Conservation (phyloP, 1,284 basidiomycete genomes). For the Cutaneotrichosporon mucoides region DNA sequence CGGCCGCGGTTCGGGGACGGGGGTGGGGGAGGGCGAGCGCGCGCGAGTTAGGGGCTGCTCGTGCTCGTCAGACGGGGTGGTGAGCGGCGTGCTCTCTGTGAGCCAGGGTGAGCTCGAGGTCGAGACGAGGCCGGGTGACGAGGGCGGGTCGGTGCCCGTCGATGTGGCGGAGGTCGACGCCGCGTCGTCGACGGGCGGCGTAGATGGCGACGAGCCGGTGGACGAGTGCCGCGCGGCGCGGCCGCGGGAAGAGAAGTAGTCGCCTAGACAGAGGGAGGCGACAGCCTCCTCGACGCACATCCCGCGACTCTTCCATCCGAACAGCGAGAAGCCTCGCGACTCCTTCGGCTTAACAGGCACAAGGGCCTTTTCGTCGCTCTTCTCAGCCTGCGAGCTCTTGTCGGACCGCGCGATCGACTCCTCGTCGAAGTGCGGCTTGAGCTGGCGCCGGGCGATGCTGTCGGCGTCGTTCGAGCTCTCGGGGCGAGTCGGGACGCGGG, state of each 20-base stretch:
- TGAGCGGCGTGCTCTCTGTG: neutral
- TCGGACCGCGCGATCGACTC: constrained; percentile 2
- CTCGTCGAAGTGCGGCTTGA: constrained; percentile 8
- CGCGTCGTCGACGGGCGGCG: neutral
- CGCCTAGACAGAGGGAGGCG: constrained; percentile 36
- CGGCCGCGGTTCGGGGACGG: neutral
- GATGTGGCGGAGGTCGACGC: neutral
- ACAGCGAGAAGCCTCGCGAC: neutral
- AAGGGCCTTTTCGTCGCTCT: neutral
- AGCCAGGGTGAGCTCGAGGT: neutral
- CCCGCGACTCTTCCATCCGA: constrained; percentile 32
- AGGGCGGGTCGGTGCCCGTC: neutral
- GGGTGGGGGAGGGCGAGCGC: neutral
- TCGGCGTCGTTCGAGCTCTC: neutral
- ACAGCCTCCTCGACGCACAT: constrained; percentile 37
- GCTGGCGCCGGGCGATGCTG: neutral
- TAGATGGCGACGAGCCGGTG: neutral
- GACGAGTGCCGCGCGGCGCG: neutral
- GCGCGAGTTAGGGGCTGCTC: neutral
- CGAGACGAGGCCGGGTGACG: no score
- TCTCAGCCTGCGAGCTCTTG: neutral
- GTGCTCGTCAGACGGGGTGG: neutral
- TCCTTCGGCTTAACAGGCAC: neutral
- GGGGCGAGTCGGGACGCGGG: neutral
- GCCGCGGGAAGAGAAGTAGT: constrained; percentile 35